phyloP scores from a whole-genome alignment of 2,329 filamentous ascomycete genomes.

The Colletotrichum simmondsii region DNA sequence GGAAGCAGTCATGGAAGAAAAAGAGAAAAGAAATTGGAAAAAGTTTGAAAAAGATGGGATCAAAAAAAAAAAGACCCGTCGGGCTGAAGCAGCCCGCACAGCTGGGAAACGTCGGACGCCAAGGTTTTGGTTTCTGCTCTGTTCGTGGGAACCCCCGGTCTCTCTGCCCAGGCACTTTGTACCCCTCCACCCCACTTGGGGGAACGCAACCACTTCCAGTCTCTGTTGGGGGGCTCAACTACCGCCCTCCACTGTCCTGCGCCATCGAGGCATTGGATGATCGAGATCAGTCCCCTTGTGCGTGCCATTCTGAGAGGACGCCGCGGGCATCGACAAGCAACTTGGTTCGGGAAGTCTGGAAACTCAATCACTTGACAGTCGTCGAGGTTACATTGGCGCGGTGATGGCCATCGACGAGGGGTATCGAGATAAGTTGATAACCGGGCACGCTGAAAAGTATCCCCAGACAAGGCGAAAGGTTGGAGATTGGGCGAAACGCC shows the following conservation, averaged over 20 bases:
- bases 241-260: constrained; percentile 19
- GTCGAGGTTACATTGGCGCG: background rate
- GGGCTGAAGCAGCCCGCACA: background rate
- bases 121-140: constrained; percentile 26
- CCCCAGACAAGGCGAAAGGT: background rate
- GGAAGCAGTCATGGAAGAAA: constrained; percentile 6
- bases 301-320: background rate
- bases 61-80: background rate
- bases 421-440: background rate
- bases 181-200: background rate
- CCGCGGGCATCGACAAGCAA: background rate
- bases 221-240: background rate
- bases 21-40: background rate
- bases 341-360: background rate
- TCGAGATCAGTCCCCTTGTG: constrained; percentile 18
- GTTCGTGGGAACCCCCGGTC: constrained; percentile 9
- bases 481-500: background rate
- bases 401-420: background rate
- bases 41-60: background rate
- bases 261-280: background rate
- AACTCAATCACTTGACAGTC: background rate
- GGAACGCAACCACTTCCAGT: constrained; percentile 9
- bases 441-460: background rate
- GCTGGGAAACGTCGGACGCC: constrained; percentile 25
- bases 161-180: background rate